Evolutionary conservation across 345 rosid species (phyloP).

Genomic region (Syzygium aqueum): DNA sequence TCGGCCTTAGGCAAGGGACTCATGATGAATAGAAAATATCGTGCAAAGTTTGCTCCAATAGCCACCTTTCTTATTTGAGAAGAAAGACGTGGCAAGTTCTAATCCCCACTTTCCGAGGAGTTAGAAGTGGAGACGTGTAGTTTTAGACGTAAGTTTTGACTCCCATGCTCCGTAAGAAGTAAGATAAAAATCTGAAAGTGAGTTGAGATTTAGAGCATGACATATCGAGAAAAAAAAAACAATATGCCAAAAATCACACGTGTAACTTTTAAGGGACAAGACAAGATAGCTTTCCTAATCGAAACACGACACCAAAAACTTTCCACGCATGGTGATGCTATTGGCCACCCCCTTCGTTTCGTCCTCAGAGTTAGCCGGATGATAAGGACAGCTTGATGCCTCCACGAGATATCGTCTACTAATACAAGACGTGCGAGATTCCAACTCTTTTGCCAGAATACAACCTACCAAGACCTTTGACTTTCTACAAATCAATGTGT

Average conservation of each 20-base stretch:
- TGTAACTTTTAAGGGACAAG: neutral
- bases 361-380: neutral
- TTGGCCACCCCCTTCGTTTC: neutral
- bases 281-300: neutral
- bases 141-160: too few species aligned
- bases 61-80: too few species aligned
- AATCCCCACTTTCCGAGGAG: too few species aligned
- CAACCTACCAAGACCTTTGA: neutral
- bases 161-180: too few species aligned
- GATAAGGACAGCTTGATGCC: neutral
- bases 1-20: too few species aligned
- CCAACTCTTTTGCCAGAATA: neutral
- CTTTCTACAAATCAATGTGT: neutral
- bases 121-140: too few species aligned
- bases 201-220: too few species aligned
- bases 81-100: too few species aligned
- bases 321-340: neutral
- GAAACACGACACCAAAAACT: neutral
- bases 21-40: neutral
- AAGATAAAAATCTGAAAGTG: too few species aligned
- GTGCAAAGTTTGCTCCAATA: neutral
- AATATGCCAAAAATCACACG: neutral
- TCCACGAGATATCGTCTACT: neutral
- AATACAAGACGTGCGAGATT: neutral
- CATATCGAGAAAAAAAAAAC: too few species aligned